Base-by-base conservation (phyloP, 1,284 basidiomycete genomes). In the Exobasidium rhododendri region DNA sequence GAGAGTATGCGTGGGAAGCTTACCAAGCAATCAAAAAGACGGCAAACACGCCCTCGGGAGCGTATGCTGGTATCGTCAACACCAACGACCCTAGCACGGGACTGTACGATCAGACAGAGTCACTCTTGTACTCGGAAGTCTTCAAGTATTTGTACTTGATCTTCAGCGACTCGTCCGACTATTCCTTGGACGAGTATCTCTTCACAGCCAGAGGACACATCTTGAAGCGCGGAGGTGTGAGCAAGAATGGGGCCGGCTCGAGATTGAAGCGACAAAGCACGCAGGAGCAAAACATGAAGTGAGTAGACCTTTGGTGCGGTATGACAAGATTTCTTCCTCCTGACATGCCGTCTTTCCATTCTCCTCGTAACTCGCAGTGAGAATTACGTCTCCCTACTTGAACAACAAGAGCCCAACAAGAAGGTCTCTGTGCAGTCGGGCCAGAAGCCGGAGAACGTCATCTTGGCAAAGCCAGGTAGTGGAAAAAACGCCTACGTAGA, bases 21-120 rank as follows among this genome's bases (percentile, higher is more conserved):
- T 96, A 94, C 83, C 82, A 89, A 76, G 86, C 91, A 1, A 94
- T 96, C 70, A 85, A 93, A 73, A 86, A 86, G 76, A 86, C 93
- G 77, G 92, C 91, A 77, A 83, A 84, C 29, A 62, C 61, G 6
- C 35, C 31, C 13, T 20, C 32, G 3, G 61, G 56, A 10, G 35
- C 35, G 7, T 58, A 64, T 26, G 67, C 70, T 3, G 64, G 63
- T 11, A 49, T 75, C 49, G 60, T 49, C n/a, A 59, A 64, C 29
- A 70, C 74, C 45, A 66, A 71, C 45, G 60, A 61, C 31, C 24
- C 51, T 29, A 40, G 32, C 22, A 35, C 60, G 13, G 57, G 29
- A 62, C 30, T 67, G 43, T 68, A 75, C 50, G 66, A 72, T 47
- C 63, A 58, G 11, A 64, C 22, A 24, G 43, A 68, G 35, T 62